These are phyloP conservation scores for Wickerhamiella vanderwaltii DNA, from an alignment of 805 yeast species.

Conservation along the genomic window DNA sequence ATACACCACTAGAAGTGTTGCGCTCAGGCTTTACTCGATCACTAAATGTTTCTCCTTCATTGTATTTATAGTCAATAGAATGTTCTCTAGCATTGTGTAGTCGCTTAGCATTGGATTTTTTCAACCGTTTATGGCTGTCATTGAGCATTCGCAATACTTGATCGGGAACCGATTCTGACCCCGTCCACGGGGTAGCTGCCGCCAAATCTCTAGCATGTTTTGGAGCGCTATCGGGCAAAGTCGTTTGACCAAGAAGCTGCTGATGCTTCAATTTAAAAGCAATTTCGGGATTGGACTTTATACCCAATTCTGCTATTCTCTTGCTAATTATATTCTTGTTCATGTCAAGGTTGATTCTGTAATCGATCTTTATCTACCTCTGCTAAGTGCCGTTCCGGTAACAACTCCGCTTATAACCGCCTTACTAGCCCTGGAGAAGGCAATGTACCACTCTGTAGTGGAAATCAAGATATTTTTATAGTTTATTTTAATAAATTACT, in stretches of 20 bases:
- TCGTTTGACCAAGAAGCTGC: slow-evolving; percentile 31
- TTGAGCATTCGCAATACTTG: slow-evolving; percentile 42
- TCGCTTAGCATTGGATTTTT: slow-evolving; percentile 28
- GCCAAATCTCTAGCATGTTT: slow-evolving; percentile 40
- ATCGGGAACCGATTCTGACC: slow-evolving; percentile 38
- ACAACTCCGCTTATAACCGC: no score
- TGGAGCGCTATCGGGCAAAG: slow-evolving; percentile 35
- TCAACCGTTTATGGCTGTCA: slow-evolving; percentile 37
- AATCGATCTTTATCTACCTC: no score
- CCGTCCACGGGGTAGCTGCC: slow-evolving; percentile 44
- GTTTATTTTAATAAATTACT: no score
- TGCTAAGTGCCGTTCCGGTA: no score
- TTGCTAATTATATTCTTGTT: slow-evolving; percentile 6
- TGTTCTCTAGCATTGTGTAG: slow-evolving; percentile 51
- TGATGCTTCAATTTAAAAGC: slow-evolving; percentile 33
- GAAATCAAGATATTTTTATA: no score
- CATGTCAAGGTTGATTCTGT: no score
- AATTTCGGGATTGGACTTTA: slow-evolving; percentile 19
- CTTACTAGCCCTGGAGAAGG: no score
- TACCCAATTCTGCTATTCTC: not conserved
- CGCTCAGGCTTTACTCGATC: slow-evolving; percentile 13
- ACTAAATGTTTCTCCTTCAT: slow-evolving; percentile 23
- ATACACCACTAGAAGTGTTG: slow-evolving; percentile 14
- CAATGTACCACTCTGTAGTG: no score
- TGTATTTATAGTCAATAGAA: slow-evolving; percentile 50